A percentile compares a stretch with the other conserved stretches of the same genome.
Conservation (phyloP, 768 basidiomycete species). For the Hypholoma sublateritium region DNA sequence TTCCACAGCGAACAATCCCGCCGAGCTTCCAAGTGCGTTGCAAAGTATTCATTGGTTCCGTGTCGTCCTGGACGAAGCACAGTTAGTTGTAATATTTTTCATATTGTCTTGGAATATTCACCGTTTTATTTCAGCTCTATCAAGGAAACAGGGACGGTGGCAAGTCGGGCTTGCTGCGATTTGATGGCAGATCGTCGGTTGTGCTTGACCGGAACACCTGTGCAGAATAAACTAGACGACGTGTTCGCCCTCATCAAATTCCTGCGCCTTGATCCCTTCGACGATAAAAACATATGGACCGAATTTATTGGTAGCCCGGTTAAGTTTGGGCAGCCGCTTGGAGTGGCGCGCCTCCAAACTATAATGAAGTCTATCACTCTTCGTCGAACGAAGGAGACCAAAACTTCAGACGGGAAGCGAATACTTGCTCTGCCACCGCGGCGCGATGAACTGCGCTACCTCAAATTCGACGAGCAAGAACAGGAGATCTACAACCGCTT, state of each 20-base stretch:
- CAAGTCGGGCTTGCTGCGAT: conserved; percentile 93
- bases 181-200: conserved; percentile 90
- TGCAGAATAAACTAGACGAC: conserved; percentile 99
- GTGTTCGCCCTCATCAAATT: conserved; percentile 98
- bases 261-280: conserved; percentile 85
- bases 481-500: conserved; percentile 85
- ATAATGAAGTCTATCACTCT: conserved; percentile 98
- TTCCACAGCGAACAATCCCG: conserved; percentile 29
- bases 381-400: conserved; percentile 93
- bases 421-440: conserved; percentile 90
- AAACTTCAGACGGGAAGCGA: conserved; percentile 72
- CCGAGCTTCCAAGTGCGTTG: conserved; percentile 70
- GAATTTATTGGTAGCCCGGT: conserved; percentile 91
- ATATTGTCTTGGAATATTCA: background rate
- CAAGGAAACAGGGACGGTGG: conserved; percentile 94
- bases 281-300: conserved; percentile 92
- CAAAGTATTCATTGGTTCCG: conserved; percentile 97
- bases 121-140: conserved; percentile 64
- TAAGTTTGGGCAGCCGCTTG: conserved; percentile 87
- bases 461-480: conserved; percentile 83
- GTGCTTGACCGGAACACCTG: conserved; percentile 96
- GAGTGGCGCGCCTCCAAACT: conserved; percentile 90
- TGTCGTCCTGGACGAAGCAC: conserved; percentile 91
- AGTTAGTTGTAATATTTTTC: conserved; percentile 58
- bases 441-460: conserved; percentile 82